Conservation (phyloP, 1,284 basidiomycete genomes). For the Puccinia triticina region DNA sequence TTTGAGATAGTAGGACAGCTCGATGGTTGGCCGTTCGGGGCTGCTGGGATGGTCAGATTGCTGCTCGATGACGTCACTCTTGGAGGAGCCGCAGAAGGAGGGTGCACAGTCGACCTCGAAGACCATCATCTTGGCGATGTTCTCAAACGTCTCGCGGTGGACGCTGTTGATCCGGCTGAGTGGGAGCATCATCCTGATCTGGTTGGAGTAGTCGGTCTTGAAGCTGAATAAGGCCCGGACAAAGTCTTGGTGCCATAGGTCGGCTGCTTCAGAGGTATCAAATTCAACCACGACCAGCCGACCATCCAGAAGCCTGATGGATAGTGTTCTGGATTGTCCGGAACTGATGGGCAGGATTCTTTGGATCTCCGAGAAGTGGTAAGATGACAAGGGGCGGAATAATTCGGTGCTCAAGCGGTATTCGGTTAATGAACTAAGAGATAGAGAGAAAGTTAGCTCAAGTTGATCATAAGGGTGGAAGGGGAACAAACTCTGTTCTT, state of each 20-base stretch:
- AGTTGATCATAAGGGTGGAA: not conserved
- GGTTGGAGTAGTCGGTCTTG: conserved; percentile 54
- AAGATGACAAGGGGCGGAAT: conserved; percentile 56
- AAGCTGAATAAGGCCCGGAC: conserved; percentile 54
- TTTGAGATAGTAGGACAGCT: conserved; percentile 46
- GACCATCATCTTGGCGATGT: conserved; percentile 54
- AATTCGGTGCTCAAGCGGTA: conserved; percentile 56
- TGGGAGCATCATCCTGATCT: conserved; percentile 56
- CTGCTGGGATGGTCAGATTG: not conserved
- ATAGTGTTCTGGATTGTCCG: conserved; percentile 54
- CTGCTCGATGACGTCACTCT: conserved; percentile 25
- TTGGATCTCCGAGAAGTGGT: conserved; percentile 55
- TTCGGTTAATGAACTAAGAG: conserved; percentile 53
- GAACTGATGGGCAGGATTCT: conserved; percentile 55
- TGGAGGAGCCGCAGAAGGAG: not conserved
- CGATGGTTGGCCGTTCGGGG: conserved; percentile 17
- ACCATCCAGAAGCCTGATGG: conserved; percentile 53
- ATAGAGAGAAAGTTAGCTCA: not conserved
- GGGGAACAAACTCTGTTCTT: conserved; percentile 44
- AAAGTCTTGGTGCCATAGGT: conserved; percentile 55
- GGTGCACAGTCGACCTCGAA: conserved; percentile 32
- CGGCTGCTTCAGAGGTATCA: conserved; percentile 56
- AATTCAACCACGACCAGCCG: conserved; percentile 56
- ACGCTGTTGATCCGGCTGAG: conserved; percentile 55
- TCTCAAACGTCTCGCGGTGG: conserved; percentile 52